These are phyloP conservation scores for Sambucus nigra DNA, from an alignment of 129 eudicot genomes.

Conservation along the genomic window DNA sequence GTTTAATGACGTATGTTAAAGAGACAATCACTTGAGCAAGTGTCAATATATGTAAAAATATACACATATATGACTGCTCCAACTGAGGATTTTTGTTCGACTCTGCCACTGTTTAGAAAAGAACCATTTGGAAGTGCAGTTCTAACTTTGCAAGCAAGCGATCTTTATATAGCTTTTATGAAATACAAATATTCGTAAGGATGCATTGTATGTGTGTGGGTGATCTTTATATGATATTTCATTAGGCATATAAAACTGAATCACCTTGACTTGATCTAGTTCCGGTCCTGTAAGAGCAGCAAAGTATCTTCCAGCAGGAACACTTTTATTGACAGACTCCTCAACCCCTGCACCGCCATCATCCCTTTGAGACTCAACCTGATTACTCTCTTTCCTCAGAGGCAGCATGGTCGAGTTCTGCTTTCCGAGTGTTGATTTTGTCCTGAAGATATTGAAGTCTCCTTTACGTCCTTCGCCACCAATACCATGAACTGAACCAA, in stretches of 20 bases:
- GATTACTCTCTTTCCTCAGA: conserved; percentile 31
- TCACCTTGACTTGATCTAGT: conserved; percentile 97
- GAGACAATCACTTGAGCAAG: no score
- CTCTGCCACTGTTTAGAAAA: no score
- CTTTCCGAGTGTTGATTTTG: conserved; percentile 58
- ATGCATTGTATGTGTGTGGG: background rate
- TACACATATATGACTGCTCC: no score
- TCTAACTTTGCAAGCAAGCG: no score
- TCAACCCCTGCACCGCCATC: conserved; percentile 24
- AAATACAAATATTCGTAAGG: no score
- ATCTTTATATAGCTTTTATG: no score
- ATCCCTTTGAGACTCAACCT: conserved; percentile 25
- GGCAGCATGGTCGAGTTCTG: conserved; percentile 71
- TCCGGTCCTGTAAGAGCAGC: conserved; percentile 96
- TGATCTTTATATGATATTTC: background rate
- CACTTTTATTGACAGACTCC: conserved; percentile 58
- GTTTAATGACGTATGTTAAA: no score
- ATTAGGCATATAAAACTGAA: background rate
- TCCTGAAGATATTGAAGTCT: conserved; percentile 62
- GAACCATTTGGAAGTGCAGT: no score
- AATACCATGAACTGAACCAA: conserved; percentile 35
- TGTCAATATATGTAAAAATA: no score
- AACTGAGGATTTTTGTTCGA: no score
- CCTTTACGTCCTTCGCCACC: conserved; percentile 36
- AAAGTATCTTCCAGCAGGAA: conserved; percentile 96